These are phyloP conservation scores for Chrysoporthe deuterocubensis DNA, from an alignment of 2,329 filamentous ascomycete genomes.

Conservation along the genomic window DNA sequence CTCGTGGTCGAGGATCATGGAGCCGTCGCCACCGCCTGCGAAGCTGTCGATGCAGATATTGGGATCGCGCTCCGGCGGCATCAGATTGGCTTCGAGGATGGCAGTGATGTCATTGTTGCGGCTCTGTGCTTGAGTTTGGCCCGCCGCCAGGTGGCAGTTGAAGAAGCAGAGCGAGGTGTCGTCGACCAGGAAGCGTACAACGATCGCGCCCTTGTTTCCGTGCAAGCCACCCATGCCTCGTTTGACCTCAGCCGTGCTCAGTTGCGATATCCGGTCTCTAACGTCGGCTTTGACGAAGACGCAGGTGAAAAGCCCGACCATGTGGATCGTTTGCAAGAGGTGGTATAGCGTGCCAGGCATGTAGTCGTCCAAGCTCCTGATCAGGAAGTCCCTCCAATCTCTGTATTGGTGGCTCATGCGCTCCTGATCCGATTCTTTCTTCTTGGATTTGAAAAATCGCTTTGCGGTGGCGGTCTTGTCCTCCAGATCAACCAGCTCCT, in stretches of 20 bases:
- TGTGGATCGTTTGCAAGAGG: constrained; percentile 82
- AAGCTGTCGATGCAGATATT: constrained; percentile 75
- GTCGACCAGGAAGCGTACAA: constrained; percentile 90
- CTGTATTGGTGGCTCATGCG: constrained; percentile 97
- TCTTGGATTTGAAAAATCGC: constrained; percentile 89
- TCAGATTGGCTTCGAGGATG: constrained; percentile 78
- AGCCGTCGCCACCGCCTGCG: constrained; percentile 89
- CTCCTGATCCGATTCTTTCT: constrained; percentile 81
- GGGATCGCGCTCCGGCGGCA: constrained; percentile 74
- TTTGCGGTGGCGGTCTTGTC: constrained; percentile 98
- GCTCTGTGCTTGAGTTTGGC: constrained; percentile 85
- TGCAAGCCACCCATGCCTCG: constrained; percentile 94
- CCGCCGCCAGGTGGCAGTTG: constrained; percentile 96
- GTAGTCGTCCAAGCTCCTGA: constrained; percentile 79
- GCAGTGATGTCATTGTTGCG: constrained; percentile 91
- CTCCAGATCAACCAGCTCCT: constrained; percentile 96
- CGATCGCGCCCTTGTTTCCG: constrained; percentile 93
- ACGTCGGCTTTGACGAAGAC: constrained; percentile 88
- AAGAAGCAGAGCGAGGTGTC: constrained; percentile 95
- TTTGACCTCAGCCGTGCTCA: constrained; percentile 85
- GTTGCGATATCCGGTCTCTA: constrained; percentile 74
- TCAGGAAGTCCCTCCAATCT: constrained; percentile 91
- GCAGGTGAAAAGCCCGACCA: constrained; percentile 95
- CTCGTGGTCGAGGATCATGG: constrained; percentile 94
- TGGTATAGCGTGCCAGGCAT: constrained; percentile 82